Percentiles rank a stretch among this genome's conserved stretches.
phyloP scores from a whole-genome alignment of 1,284 basidiomycete species.

The Cryptococcus floricola region DNA sequence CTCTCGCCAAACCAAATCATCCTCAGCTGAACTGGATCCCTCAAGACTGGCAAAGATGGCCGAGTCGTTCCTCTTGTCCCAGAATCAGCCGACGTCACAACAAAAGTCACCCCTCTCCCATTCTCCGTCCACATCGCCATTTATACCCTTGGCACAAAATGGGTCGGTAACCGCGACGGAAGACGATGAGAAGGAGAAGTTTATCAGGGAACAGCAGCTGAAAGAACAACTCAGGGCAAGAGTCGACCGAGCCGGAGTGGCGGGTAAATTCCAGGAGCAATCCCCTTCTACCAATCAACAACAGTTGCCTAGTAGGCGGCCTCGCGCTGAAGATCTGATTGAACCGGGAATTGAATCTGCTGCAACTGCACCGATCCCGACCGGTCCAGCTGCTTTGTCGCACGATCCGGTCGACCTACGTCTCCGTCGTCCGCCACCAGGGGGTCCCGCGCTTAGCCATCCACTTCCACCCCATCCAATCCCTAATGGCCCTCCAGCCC shows the following conservation, averaged over 20 bases:
- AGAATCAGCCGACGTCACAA: neutral
- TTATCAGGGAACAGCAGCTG: constrained; percentile 3
- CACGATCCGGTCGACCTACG: neutral
- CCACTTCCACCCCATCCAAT: neutral
- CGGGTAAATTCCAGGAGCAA: neutral
- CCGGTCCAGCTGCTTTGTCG: neutral
- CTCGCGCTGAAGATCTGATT: constrained; percentile 3
- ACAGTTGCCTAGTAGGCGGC: neutral
- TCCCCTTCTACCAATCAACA: neutral
- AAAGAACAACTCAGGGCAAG: constrained; percentile 9
- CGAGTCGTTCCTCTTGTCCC: constrained; percentile 11
- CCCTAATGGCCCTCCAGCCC: neutral
- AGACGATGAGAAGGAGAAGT: neutral
- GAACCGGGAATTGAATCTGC: neutral
- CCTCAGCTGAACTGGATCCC: constrained; percentile 7
- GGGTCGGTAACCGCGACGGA: neutral
- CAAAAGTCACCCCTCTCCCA: neutral
- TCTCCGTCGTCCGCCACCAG: too few relatives aligned
- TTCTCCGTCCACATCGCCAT: too few relatives aligned
- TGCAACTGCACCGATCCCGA: neutral
- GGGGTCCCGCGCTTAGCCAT: neutral
- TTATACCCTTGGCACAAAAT: too few relatives aligned
- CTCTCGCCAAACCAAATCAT: neutral
- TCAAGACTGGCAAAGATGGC: constrained; percentile 12
- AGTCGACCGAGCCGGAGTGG: neutral